phyloP scores from a whole-genome alignment of 208 protist species.

The Crithidia mellificae region DNA sequence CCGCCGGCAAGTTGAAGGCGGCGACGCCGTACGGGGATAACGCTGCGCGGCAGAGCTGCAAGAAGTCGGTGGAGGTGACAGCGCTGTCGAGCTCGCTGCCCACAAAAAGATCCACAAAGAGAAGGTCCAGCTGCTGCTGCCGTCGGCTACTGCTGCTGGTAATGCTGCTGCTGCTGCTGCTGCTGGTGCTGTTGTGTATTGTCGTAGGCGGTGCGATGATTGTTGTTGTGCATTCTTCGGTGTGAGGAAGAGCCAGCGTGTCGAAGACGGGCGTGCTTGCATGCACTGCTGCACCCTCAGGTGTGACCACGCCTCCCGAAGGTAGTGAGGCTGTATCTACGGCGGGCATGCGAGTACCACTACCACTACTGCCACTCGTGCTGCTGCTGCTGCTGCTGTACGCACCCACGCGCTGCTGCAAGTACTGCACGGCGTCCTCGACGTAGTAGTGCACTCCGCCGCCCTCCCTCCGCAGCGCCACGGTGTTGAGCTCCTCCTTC shows the following conservation, averaged over 20 bases:
- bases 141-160: constrained; percentile 26
- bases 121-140: constrained; percentile 55
- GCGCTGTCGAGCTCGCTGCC: constrained; percentile 57
- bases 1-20: constrained; percentile 78
- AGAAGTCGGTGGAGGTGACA: constrained; percentile 53
- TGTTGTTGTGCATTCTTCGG: not conserved
- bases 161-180: constrained; percentile 30
- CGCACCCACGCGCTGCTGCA: constrained; percentile 19
- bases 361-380: not conserved
- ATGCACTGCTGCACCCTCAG: not conserved
- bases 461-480: constrained; percentile 18
- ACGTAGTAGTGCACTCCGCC: constrained; percentile 45
- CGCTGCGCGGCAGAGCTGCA: constrained; percentile 47
- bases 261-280: constrained; percentile 19
- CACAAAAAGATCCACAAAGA: constrained; percentile 87
- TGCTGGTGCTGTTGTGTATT: too few species aligned
- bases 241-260: not conserved
- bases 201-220: not conserved
- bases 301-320: not conserved
- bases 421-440: constrained; percentile 47
- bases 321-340: not conserved
- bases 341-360: not conserved
- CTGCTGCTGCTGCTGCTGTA: not conserved
- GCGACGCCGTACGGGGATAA: constrained; percentile 71
- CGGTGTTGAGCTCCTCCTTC: constrained; percentile 45